Evolutionary conservation across 306 rosid genomes (phyloP).

Genomic region (Prunus mume): DNA sequence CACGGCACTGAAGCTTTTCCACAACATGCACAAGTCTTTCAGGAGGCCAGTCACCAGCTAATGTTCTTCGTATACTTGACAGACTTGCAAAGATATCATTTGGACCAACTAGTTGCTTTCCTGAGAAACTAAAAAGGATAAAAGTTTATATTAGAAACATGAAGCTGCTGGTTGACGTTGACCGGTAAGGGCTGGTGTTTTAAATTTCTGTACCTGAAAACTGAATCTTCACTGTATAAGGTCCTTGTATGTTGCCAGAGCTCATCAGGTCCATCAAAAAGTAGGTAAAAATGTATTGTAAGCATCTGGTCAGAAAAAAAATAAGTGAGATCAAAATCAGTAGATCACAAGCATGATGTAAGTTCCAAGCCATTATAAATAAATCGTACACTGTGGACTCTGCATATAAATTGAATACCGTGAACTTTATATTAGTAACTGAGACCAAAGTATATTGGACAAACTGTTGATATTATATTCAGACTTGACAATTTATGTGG

Average conservation of each 20-base stretch:
- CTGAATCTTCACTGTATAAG: constrained; percentile 66
- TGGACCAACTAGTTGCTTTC: constrained; percentile 63
- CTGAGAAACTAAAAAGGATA: constrained; percentile 60
- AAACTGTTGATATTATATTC: background rate
- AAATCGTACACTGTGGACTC: background rate
- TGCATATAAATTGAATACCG: background rate
- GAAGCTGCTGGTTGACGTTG: background rate
- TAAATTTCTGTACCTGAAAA: constrained; percentile 53
- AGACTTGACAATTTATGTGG: background rate
- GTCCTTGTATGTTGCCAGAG: constrained; percentile 70
- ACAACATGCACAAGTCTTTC: constrained; percentile 90
- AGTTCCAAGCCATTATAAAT: constrained; percentile 7
- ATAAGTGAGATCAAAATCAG: constrained; percentile 1
- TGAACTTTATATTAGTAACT: background rate
- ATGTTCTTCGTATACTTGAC: constrained; percentile 63
- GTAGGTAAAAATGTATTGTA: constrained; percentile 84
- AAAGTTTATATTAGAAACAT: constrained; percentile 1
- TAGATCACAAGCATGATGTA: background rate
- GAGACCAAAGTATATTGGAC: background rate
- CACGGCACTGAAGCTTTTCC: constrained; percentile 83
- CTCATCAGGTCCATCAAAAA: constrained; percentile 84
- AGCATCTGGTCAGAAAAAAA: constrained; percentile 62
- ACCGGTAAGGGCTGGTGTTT: background rate
- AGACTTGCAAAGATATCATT: constrained; percentile 49
- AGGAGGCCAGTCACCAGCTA: constrained; percentile 91